These are phyloP conservation scores for Hygrocybe punicea DNA, from an alignment of 768 basidiomycete genomes.

Conservation along the genomic window DNA sequence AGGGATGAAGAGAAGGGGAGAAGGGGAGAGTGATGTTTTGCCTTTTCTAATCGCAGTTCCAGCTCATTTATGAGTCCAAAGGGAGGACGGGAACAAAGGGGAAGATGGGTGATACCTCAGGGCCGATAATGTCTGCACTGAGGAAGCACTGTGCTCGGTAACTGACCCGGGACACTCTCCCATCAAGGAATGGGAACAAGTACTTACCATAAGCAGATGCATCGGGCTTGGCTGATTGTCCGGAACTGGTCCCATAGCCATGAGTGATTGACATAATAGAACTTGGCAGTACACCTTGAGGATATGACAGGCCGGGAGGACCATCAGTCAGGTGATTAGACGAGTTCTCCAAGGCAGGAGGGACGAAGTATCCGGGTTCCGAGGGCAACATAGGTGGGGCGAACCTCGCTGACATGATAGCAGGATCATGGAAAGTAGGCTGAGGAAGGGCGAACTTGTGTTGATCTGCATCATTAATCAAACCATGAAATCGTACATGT, in stretches of 20 bases:
- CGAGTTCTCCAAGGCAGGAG: conserved; percentile 29
- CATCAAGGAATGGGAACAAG: conserved; percentile 50
- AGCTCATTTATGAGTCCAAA: conserved; percentile 39
- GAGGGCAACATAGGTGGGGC: conserved; percentile 27
- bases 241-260: conserved; percentile 17
- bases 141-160: conserved; percentile 86
- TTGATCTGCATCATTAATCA: conserved; percentile 13
- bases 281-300: conserved; percentile 27
- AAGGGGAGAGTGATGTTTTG: conserved; percentile 36
- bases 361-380: conserved; percentile 1
- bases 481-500: conserved; percentile 22
- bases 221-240: conserved; percentile 26
- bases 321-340: conserved; percentile 44
- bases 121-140: conserved; percentile 81
- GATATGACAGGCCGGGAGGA: conserved; percentile 60
- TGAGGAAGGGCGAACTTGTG: conserved; percentile 8
- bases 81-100: conserved; percentile 29
- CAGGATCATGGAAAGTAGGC: conserved; percentile 67
- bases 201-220: conserved; percentile 65
- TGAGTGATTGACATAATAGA: background rate
- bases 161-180: conserved; percentile 66
- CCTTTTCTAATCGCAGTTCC: conserved; percentile 27
- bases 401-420: conserved; percentile 76
- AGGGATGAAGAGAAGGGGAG: conserved; percentile 35
- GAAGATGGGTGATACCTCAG: conserved; percentile 48